Percentiles rank a stretch among this genome's conserved stretches.
Evolutionary conservation across 2,329 filamentous ascomycete species (phyloP).

Genomic region (Trichoderma sp.): DNA sequence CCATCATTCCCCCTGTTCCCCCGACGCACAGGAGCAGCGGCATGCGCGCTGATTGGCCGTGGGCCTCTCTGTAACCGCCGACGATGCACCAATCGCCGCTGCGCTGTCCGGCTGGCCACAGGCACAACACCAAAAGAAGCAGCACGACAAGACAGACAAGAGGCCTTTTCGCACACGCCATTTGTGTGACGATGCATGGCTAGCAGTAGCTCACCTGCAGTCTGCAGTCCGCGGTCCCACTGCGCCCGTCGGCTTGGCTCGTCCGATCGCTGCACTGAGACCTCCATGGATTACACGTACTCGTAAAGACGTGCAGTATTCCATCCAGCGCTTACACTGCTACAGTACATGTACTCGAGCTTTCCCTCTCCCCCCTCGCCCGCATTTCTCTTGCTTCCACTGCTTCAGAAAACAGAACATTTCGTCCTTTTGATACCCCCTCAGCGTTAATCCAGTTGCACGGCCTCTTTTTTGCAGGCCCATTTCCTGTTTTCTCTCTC

Average conservation of each 20-base stretch:
- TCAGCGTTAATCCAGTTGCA: neutral
- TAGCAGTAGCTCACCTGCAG: slow-evolving; percentile 19
- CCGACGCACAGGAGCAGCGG: slow-evolving; percentile 25
- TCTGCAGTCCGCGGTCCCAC: neutral
- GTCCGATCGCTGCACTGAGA: neutral
- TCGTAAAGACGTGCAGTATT: neutral
- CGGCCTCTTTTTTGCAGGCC: neutral
- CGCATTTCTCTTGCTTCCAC: slow-evolving; percentile 13
- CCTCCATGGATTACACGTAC: neutral
- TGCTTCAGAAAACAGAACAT: slow-evolving; percentile 21
- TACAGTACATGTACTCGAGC: neutral
- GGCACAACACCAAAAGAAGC: slow-evolving; percentile 2
- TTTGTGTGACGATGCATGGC: slow-evolving; percentile 21
- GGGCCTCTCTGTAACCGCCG: slow-evolving; percentile 42
- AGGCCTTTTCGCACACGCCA: neutral
- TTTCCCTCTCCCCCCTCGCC: neutral
- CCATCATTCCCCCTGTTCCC: neutral
- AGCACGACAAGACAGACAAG: neutral
- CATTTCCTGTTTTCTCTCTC: neutral
- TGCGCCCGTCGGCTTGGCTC: neutral
- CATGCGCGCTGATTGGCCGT: slow-evolving; percentile 38
- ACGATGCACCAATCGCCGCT: slow-evolving; percentile 34
- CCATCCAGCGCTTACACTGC: neutral
- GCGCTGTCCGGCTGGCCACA: neutral
- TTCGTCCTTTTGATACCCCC: slow-evolving; percentile 14